A percentile compares a stretch with the other conserved stretches of the same genome.
These are phyloP conservation scores for Citrus cavaleriei DNA, from an alignment of 345 rosid genomes.

Conservation along the genomic window DNA sequence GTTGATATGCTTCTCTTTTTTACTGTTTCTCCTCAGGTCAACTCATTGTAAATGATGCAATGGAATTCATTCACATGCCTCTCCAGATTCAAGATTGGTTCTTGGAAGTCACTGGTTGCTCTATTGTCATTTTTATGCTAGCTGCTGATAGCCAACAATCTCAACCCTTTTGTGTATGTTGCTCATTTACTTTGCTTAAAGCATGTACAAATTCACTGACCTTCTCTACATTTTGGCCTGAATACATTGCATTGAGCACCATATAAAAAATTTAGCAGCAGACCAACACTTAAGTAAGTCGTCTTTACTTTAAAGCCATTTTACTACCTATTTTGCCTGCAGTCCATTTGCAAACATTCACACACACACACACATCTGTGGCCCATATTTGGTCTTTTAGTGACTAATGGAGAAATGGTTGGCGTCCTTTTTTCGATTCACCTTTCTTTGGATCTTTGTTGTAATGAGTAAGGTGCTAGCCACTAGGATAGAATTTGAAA, in stretches of 20 bases:
- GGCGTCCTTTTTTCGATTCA: neutral
- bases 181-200: neutral
- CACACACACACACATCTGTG: too few species aligned
- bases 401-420: neutral
- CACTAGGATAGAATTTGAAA: too few species aligned
- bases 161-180: neutral
- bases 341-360: neutral
- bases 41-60: neutral
- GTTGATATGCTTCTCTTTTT: neutral
- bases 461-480: neutral
- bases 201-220: neutral
- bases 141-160: neutral
- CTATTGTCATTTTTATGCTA: neutral
- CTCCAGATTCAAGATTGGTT: conserved; percentile 6
- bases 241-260: neutral
- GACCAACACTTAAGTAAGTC: neutral
- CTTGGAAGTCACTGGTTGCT: conserved; percentile 2
- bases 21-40: neutral
- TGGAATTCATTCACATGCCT: neutral
- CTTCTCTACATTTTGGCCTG: neutral
- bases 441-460: neutral
- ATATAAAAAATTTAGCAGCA: neutral
- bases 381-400: neutral
- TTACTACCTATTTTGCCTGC: neutral
- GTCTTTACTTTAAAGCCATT: neutral